Percentiles rank a stretch among this genome's conserved stretches.
Conservation (phyloP, 208 protist species). For the Balamuthia mandrillaris region DNA sequence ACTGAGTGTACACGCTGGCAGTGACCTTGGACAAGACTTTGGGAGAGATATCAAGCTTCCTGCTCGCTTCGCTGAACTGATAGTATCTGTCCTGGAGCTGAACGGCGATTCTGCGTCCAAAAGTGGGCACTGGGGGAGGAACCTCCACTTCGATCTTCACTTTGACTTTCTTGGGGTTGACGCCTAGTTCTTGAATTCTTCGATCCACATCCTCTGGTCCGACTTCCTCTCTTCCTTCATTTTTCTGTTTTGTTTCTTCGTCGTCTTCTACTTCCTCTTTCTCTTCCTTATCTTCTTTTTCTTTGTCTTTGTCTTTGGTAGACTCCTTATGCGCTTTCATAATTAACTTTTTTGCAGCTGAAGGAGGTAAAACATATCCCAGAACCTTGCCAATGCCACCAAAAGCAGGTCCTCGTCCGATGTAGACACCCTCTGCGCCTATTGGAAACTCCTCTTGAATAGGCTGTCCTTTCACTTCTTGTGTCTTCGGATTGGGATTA, state of each 20-base stretch:
- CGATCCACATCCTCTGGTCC: too few relatives aligned
- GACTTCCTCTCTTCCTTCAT: too few relatives aligned
- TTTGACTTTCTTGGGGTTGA: too few relatives aligned
- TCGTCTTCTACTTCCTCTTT: too few relatives aligned
- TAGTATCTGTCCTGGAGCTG: conserved; percentile 27
- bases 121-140: background rate
- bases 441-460: conserved; percentile 25
- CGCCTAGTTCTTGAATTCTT: too few relatives aligned
- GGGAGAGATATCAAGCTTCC: conserved; percentile 4
- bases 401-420: background rate
- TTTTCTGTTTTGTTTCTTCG: too few relatives aligned
- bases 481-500: background rate
- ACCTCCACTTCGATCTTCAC: background rate
- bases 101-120: conserved; percentile 18
- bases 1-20: conserved; percentile 19
- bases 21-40: conserved; percentile 32
- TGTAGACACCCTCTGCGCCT: background rate
- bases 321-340: too few relatives aligned
- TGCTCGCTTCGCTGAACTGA: conserved; percentile 8
- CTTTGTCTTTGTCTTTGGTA: too few relatives aligned
- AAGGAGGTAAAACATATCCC: background rate
- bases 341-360: too few relatives aligned
- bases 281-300: too few relatives aligned
- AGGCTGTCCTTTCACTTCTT: background rate
- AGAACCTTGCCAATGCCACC: background rate